Base-by-base conservation (phyloP, 2,329 filamentous ascomycete species). In the Aureobasidium zeae region DNA sequence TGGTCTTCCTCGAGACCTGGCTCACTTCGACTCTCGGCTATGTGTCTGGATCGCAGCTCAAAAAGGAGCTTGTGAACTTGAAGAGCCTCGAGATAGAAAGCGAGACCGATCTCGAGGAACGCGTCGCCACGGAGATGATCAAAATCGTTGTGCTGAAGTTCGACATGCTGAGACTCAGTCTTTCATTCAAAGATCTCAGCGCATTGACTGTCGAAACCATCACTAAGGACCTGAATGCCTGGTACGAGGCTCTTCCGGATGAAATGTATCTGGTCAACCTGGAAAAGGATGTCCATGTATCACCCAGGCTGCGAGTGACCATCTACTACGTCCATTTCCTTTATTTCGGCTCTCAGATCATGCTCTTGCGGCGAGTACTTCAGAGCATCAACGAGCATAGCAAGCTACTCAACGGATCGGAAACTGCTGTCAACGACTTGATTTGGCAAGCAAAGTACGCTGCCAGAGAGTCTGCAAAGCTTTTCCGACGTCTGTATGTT, bases 241-340 rank as follows among this genome's bases (percentile, higher is more conserved):
- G 43, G 43, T 12, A 39, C 17, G n/a, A 21, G 11, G 30, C 20
- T 12, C 20, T 45, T 7, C 43, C 43, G 4, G n/a, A 13, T 9
- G 33, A 37, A 11, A 45, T 45, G 34, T 22, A 26, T 22, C 12
- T 22, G 3, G 7, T 21, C 22, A 20, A 36, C n/a, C n/a, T 36
- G 5, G 17, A 35, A 8, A 24, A 44, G 7, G 25, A 44, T 5
- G 15, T 25, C 10, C n/a, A 26, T 5, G 19, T 44, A 17, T 36
- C 41, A 2, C 12, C 15, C 12, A 34, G 39, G 13, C 17, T 45
- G 19, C 43, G 43, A 10, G 22, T 34, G 19, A 45, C 43, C 19
- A 45, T 45, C 5, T 45, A 45, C 8, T 45, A 36, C 21, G 21
- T 45, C 30, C 22, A 45, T 9, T 28, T 45, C 8, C 35, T 45